A percentile compares a stretch with the other conserved stretches of the same genome.
Conservation (phyloP, 2,329 filamentous ascomycete genomes). For the Colletotrichum coccodes region DNA sequence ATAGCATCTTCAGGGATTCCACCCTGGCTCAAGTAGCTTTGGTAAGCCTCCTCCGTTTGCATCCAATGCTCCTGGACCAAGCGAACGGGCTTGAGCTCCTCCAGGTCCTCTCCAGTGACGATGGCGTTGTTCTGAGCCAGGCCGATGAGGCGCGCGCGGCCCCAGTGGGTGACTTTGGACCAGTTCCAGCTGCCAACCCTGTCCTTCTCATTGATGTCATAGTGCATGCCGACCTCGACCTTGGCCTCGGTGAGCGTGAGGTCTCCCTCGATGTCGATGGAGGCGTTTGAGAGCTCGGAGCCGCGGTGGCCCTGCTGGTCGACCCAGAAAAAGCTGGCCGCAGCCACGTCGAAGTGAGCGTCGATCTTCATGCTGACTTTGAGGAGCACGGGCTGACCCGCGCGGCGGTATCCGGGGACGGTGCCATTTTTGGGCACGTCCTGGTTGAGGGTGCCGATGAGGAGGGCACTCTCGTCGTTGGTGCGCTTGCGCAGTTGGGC, state of each 20-base stretch:
- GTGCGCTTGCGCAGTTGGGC: constrained; percentile 1
- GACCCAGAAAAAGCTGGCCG: constrained; percentile 18
- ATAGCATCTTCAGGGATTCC: neutral
- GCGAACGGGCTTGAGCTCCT: constrained; percentile 7
- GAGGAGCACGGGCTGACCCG: constrained; percentile 1
- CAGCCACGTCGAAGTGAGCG: neutral
- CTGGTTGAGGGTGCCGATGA: constrained; percentile 19
- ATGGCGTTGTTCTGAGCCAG: neutral
- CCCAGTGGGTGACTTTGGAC: constrained; percentile 15
- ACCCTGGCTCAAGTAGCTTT: neutral
- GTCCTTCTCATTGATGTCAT: constrained; percentile 19
- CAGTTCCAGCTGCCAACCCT: constrained; percentile 20
- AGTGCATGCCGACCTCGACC: constrained; percentile 1
- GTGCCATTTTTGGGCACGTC: constrained; percentile 3
- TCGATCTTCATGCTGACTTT: constrained; percentile 16
- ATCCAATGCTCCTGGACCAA: constrained; percentile 11
- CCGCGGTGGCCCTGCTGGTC: constrained; percentile 14
- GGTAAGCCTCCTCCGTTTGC: neutral
- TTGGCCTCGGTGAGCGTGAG: neutral
- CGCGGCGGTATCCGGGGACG: constrained; percentile 15
- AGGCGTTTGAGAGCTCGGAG: neutral
- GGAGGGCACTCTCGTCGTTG: constrained; percentile 14
- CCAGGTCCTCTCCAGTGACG: neutral
- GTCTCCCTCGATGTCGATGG: constrained; percentile 10
- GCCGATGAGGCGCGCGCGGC: constrained; percentile 6